These are phyloP conservation scores for Rosa rugosa DNA, from an alignment of 306 rosid genomes.

Conservation along the genomic window DNA sequence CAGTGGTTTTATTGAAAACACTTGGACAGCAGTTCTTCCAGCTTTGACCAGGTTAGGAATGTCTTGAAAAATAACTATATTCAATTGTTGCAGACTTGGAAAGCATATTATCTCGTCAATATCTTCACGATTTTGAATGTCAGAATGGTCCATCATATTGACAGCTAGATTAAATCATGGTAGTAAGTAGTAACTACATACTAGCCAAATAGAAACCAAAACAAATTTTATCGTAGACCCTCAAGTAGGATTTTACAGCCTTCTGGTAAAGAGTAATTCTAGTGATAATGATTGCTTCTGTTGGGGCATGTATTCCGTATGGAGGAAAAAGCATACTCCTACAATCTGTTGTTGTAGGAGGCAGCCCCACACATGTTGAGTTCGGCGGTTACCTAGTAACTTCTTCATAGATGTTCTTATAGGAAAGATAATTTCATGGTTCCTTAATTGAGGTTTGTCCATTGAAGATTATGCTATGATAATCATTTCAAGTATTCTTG, in stretches of 20 bases:
- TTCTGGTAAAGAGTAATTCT: neutral
- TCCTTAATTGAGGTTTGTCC: conserved; percentile 71
- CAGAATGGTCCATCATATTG: neutral
- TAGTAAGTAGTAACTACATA: no score
- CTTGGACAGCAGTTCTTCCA: conserved; percentile 74
- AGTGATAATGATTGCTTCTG: conserved; percentile 11
- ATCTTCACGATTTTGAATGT: neutral
- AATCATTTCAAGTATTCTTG: neutral
- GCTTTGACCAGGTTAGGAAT: conserved; percentile 73
- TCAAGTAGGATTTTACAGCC: neutral
- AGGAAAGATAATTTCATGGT: conserved; percentile 46
- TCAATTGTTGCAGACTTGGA: neutral
- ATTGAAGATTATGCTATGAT: neutral
- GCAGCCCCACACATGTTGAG: conserved; percentile 12
- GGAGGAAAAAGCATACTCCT: conserved; percentile 35
- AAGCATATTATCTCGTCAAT: neutral
- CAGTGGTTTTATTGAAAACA: conserved; percentile 79
- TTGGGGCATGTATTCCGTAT: conserved; percentile 17
- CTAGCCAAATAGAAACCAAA: no score
- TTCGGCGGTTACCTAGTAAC: neutral
- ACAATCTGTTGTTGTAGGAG: conserved; percentile 89
- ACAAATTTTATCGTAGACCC: no score
- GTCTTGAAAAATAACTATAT: neutral
- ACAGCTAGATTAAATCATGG: neutral
- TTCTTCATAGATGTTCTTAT: conserved; percentile 52